These are phyloP conservation scores for Kuraishia molischiana DNA, from an alignment of 805 yeast species.

Conservation along the genomic window DNA sequence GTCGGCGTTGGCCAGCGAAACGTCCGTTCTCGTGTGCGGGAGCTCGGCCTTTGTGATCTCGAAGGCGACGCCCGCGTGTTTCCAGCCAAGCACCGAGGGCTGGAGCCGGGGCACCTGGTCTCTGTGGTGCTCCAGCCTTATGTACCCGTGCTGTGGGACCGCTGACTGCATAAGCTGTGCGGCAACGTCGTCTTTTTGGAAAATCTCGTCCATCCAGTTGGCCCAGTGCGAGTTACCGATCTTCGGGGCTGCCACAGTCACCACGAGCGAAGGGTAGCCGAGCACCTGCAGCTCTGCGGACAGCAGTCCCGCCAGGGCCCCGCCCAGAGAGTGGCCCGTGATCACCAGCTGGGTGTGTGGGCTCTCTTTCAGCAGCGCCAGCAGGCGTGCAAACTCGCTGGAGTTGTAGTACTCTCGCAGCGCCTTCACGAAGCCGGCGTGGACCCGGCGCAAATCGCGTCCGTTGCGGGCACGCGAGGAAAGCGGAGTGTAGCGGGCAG, in stretches of 20 bases:
- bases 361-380: conserved; percentile 21
- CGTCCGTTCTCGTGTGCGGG: conserved; percentile 21
- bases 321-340: conserved; percentile 74
- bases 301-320: conserved; percentile 53
- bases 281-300: conserved; percentile 50
- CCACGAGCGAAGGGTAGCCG: conserved; percentile 44
- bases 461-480: conserved; percentile 9
- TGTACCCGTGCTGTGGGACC: conserved; percentile 25
- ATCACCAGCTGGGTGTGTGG: conserved; percentile 42
- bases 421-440: conserved; percentile 51
- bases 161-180: conserved; percentile 5
- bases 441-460: conserved; percentile 47
- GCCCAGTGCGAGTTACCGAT: conserved; percentile 46
- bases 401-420: conserved; percentile 28
- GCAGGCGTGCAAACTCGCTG: conserved; percentile 24
- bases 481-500: conserved; percentile 36
- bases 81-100: conserved; percentile 26
- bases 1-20: background rate
- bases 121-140: conserved; percentile 45
- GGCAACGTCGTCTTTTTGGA: conserved; percentile 26
- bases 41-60: conserved; percentile 25
- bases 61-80: conserved; percentile 44
- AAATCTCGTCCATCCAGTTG: conserved; percentile 40
- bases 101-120: conserved; percentile 58
- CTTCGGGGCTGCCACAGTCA: conserved; percentile 57